Percentiles rank a stretch among this genome's conserved stretches.
Conservation (phyloP, 2,329 filamentous ascomycete genomes). For the Sclerotinia glacialis region DNA sequence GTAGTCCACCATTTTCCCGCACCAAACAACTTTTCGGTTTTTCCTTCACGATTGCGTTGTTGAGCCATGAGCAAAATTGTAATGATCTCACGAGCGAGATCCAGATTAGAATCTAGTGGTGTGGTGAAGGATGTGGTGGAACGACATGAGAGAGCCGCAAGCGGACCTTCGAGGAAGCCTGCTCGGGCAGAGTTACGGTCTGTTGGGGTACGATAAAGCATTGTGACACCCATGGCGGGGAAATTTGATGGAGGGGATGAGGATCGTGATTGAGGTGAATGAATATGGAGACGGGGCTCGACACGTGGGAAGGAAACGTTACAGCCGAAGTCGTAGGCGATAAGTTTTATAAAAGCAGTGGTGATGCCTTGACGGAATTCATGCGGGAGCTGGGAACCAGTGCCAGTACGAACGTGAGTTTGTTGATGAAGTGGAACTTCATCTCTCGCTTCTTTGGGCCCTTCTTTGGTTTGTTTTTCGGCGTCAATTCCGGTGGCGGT, state of each 20-base stretch:
- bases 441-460: constrained; percentile 24
- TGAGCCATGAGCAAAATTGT: constrained; percentile 62
- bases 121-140: constrained; percentile 52
- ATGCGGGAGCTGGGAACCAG: constrained; percentile 55
- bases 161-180: constrained; percentile 59
- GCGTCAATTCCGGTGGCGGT: constrained; percentile 8
- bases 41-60: constrained; percentile 58
- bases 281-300: constrained; percentile 58
- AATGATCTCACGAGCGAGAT: constrained; percentile 59
- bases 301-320: constrained; percentile 55
- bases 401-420: constrained; percentile 44
- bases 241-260: constrained; percentile 48
- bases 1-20: constrained; percentile 61
- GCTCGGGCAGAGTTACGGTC: constrained; percentile 59
- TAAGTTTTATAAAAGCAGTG: constrained; percentile 59
- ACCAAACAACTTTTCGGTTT: constrained; percentile 54
- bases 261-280: constrained; percentile 37
- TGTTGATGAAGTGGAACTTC: constrained; percentile 27
- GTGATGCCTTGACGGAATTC: constrained; percentile 58
- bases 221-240: constrained; percentile 53
- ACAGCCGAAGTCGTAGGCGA: constrained; percentile 65
- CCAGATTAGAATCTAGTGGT: constrained; percentile 58
- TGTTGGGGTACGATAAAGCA: constrained; percentile 57
- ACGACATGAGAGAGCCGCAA: constrained; percentile 59
- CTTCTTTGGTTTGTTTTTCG: constrained; percentile 23